phyloP scores from a whole-genome alignment of 805 yeast genomes.

The Cyberlindnera subsufficiens region DNA sequence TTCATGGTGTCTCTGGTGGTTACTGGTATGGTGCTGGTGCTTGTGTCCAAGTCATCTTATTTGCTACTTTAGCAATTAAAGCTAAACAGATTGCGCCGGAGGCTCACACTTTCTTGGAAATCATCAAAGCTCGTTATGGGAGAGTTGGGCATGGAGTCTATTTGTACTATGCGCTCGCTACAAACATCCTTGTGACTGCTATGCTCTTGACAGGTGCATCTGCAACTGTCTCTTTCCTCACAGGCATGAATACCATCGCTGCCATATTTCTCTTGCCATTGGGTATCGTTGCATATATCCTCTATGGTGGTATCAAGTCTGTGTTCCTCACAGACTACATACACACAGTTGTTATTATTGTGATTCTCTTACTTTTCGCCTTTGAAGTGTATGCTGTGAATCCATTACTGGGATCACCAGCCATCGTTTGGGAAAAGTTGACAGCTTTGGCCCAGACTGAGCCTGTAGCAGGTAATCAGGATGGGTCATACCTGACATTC shows the following conservation, averaged over 20 bases:
- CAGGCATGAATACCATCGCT: conserved; percentile 81
- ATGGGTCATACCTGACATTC: conserved; percentile 87
- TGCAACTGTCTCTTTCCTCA: conserved; percentile 71
- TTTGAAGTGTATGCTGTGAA: conserved; percentile 74
- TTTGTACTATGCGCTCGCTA: conserved; percentile 77
- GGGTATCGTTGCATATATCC: conserved; percentile 68
- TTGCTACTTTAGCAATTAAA: conserved; percentile 83
- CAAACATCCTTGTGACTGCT: conserved; percentile 86
- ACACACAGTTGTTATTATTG: conserved; percentile 76
- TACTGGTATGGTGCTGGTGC: conserved; percentile 90
- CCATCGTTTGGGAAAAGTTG: conserved; percentile 68
- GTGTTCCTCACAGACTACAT: conserved; percentile 75
- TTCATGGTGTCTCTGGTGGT: conserved; percentile 61
- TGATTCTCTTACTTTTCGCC: conserved; percentile 74
- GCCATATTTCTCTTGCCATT: conserved; percentile 78
- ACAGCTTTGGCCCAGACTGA: conserved; percentile 49
- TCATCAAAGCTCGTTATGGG: conserved; percentile 78
- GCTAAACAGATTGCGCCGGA: conserved; percentile 86
- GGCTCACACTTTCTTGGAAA: conserved; percentile 88
- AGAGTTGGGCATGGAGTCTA: conserved; percentile 61
- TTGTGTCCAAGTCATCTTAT: conserved; percentile 77
- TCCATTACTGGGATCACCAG: conserved; percentile 73
- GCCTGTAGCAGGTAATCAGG: conserved; percentile 76
- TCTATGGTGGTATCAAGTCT: conserved; percentile 80
- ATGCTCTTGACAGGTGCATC: conserved; percentile 91